phyloP scores from a whole-genome alignment of 2,329 filamentous ascomycete genomes.

The Dactylellina leptospora region DNA sequence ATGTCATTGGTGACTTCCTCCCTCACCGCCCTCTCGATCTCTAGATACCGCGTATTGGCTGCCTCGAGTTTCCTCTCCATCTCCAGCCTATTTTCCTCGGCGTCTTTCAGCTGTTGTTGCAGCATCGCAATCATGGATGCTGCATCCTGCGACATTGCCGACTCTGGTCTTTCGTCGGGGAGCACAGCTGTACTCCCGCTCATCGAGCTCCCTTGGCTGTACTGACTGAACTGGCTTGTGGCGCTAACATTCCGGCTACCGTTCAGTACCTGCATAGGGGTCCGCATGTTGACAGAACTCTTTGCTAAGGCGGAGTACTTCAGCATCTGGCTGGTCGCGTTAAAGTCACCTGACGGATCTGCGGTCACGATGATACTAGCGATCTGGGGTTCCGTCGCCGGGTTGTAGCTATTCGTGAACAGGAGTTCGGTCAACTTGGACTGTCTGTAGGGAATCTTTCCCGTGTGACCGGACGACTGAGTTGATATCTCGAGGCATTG shows the following conservation, averaged over 20 bases:
- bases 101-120: constrained; percentile 73
- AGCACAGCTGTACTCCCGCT: constrained; percentile 62
- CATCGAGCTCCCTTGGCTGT: constrained; percentile 79
- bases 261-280: constrained; percentile 57
- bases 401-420: constrained; percentile 87
- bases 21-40: constrained; percentile 82
- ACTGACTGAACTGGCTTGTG: constrained; percentile 65
- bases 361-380: constrained; percentile 97
- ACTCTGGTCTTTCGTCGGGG: constrained; percentile 56
- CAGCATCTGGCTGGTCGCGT: constrained; percentile 94
- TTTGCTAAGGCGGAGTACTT: constrained; percentile 91
- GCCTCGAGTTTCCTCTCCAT: constrained; percentile 77
- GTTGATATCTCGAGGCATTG: constrained; percentile 95
- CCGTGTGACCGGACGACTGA: constrained; percentile 40
- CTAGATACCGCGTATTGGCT: constrained; percentile 70
- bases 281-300: constrained; percentile 87
- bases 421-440: constrained; percentile 86
- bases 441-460: constrained; percentile 75
- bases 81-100: constrained; percentile 74
- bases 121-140: constrained; percentile 79
- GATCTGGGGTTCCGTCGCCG: constrained; percentile 73
- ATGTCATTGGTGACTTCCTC: constrained; percentile 90
- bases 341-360: constrained; percentile 91
- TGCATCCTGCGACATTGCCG: constrained; percentile 80
- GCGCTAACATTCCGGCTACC: constrained; percentile 44